A percentile compares a stretch with the other conserved stretches of the same genome.
Evolutionary conservation across 1,139 yeast genomes (phyloP).

Genomic region (Casaregolazyma lundiana): DNA sequence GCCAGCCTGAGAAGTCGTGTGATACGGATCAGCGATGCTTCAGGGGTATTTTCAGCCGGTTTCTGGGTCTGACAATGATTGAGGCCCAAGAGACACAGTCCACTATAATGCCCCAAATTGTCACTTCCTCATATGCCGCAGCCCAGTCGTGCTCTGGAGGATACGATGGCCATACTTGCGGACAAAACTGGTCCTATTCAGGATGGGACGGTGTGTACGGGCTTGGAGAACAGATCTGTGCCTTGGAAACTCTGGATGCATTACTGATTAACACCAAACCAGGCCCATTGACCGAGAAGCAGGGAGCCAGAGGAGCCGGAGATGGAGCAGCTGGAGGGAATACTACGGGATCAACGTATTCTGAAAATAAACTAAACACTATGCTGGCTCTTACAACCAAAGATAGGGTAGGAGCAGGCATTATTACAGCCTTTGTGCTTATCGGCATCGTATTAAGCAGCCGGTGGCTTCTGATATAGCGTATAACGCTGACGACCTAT

Average conservation of each 20-base stretch:
- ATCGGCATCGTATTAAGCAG: conserved; percentile 59
- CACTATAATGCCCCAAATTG: conserved; percentile 43
- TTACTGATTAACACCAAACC: conserved; percentile 37
- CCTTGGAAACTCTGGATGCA: conserved; percentile 61
- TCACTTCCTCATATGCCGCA: conserved; percentile 57
- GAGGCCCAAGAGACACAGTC: conserved; percentile 49
- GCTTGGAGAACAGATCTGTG: conserved; percentile 74
- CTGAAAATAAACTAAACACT: conserved; percentile 2
- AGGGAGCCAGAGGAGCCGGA: conserved; percentile 46
- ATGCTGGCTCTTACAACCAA: conserved; percentile 48
- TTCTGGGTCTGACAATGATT: conserved; percentile 54
- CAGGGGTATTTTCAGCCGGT: conserved; percentile 67
- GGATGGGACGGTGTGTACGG: conserved; percentile 67
- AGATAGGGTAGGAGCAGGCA: conserved; percentile 86
- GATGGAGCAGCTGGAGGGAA: conserved; percentile 31
- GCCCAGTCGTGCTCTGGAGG: conserved; percentile 73
- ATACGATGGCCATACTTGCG: conserved; percentile 71
- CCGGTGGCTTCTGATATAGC: conserved; percentile 57
- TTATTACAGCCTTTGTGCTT: conserved; percentile 73
- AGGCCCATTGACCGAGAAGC: conserved; percentile 40
- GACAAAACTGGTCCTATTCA: conserved; percentile 52
- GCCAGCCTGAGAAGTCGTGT: conserved; percentile 56
- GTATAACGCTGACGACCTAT: no score
- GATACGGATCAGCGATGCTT: conserved; percentile 74
- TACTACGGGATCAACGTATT: conserved; percentile 12